Base-by-base conservation (phyloP, 192 early-diverging fungal species). In the Coemansia sp. region DNA sequence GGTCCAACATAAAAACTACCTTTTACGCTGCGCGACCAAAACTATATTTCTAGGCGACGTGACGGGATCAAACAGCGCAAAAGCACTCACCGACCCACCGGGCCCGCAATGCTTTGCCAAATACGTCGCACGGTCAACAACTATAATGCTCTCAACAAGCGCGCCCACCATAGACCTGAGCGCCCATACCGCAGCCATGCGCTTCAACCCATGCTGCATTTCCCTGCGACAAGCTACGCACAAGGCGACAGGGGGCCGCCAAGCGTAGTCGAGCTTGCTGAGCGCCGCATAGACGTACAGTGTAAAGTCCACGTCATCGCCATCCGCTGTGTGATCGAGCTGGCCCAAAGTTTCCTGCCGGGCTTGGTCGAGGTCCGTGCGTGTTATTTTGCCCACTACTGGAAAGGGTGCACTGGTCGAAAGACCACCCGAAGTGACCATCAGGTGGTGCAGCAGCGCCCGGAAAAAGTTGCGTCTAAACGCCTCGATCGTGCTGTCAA, bases 111-210 rank as follows among this genome's bases (percentile, higher is more conserved):
- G 73, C 50, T 87, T 88, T 23, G 69, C 51, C 55, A 93, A 55
- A 51, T 80, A 87, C 24, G 87, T 55, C 24, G 80, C 89, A 4
- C 91, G 86, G 62, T 96, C 93, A 3, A 88, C 64, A 13, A 94
- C 61, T 37, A 96, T 81, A 64, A 93, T 72, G 43, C 85, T 84
- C 59, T 96, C 93, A 38, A 92, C 78, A 5, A 85, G 69, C 46
- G 86, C 85, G 2, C 85, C 87, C 11, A 93, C 61, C 68, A 96
- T 66, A 0, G 87, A 82, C 37, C 89, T 67, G 37, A 96, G 68
- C 34, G 92, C 91, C 92, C 93, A 96, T 19, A 88, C 82, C 13
- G 86, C 81, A 2, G 89, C 87, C 54, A 96, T 83, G 59, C 86
- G 83, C 45, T 56, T 66, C 41, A 84, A 67, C 33, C 78, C 65